Percentiles rank a stretch among this genome's conserved stretches.
phyloP scores from a whole-genome alignment of 768 basidiomycete species.

The Trametes cingulata region DNA sequence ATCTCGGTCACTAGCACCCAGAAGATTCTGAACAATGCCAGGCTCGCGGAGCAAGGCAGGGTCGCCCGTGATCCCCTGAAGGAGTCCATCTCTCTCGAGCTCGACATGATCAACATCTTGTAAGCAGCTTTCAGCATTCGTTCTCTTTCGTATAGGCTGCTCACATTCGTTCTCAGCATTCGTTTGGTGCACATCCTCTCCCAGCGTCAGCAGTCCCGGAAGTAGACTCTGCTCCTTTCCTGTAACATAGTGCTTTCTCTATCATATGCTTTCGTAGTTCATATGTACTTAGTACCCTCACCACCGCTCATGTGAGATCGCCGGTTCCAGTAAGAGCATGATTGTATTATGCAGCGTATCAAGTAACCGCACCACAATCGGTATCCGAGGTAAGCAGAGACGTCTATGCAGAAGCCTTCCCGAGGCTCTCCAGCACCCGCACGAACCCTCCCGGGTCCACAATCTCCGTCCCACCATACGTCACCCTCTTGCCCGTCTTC shows the following conservation, averaged over 20 bases:
- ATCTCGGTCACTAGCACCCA: constrained; percentile 58
- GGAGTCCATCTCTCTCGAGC: constrained; percentile 76
- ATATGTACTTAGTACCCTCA: not conserved
- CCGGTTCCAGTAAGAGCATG: not conserved
- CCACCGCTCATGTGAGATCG: not conserved
- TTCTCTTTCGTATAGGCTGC: not conserved
- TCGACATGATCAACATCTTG: constrained; percentile 93
- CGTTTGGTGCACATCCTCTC: constrained; percentile 79
- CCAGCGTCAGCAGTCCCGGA: constrained; percentile 63
- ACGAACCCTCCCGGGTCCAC: constrained; percentile 88
- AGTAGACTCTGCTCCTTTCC: constrained; percentile 30
- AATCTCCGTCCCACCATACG: constrained; percentile 96
- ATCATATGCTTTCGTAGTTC: not conserved
- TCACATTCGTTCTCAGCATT: constrained; percentile 45
- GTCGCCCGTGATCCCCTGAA: constrained; percentile 73
- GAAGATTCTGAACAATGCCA: constrained; percentile 77
- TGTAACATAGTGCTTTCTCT: constrained; percentile 3
- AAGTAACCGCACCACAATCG: not conserved
- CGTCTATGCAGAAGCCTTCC: constrained; percentile 37
- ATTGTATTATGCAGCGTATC: not conserved
- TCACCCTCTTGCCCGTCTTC: constrained; percentile 79
- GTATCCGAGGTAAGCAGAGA: not conserved
- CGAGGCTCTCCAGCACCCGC: constrained; percentile 63
- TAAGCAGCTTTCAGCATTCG: constrained; percentile 36
- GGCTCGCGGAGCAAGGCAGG: constrained; percentile 66